phyloP scores from a whole-genome alignment of 176 grass and related monocot species.

The Cenchrus purpureus region DNA sequence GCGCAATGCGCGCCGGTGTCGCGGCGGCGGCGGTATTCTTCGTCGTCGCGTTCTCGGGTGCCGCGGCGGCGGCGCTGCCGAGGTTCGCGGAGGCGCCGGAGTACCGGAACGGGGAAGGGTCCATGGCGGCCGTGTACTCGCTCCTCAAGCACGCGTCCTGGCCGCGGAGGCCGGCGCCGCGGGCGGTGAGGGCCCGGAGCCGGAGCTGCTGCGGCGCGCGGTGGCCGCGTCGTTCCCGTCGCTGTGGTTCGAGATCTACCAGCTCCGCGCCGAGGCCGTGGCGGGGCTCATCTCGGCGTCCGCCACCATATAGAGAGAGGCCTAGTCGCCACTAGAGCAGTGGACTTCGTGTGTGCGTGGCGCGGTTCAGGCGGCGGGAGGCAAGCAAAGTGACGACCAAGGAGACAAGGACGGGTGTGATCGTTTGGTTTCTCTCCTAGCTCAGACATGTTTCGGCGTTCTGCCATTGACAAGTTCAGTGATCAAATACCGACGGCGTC shows the following conservation, averaged over 20 bases:
- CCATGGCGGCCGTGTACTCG: constrained; percentile 86
- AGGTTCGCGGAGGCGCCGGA: constrained; percentile 83
- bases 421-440: too few relatives aligned
- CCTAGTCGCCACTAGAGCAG: not conserved
- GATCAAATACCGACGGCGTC: too few relatives aligned
- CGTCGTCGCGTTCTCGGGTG: not conserved
- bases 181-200: not conserved
- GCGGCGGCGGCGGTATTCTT: constrained; percentile 28
- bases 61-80: not conserved
- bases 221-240: constrained; percentile 79
- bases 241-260: constrained; percentile 81
- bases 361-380: constrained; percentile 6
- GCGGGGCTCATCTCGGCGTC: constrained; percentile 79
- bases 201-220: constrained; percentile 43
- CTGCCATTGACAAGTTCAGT: too few relatives aligned
- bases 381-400: not conserved
- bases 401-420: too few relatives aligned
- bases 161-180: not conserved
- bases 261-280: constrained; percentile 51
- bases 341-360: not conserved
- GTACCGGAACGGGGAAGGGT: constrained; percentile 83
- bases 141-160: constrained; percentile 83
- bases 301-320: not conserved
- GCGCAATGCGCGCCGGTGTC: not conserved
- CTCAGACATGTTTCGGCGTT: too few relatives aligned